Evolutionary conservation across 169 alveolate genomes (phyloP).

Genomic region (Theileria orientalis): DNA sequence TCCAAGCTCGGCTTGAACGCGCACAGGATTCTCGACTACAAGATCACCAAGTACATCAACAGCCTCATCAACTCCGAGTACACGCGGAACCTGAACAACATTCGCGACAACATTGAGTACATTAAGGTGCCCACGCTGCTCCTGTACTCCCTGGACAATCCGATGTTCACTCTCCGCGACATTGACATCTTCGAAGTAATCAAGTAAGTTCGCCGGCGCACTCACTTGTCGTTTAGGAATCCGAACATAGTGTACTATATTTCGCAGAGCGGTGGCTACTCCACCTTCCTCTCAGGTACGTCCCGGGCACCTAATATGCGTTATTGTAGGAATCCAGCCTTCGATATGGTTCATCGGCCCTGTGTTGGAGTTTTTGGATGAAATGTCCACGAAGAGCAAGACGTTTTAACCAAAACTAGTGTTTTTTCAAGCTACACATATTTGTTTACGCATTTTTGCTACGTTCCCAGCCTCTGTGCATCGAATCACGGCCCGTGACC

Average conservation of each 20-base stretch:
- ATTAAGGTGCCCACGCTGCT: conserved; percentile 48
- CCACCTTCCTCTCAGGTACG: conserved; percentile 62
- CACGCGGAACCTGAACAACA: conserved; percentile 31
- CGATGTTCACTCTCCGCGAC: conserved; percentile 35
- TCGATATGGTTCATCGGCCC: conserved; percentile 54
- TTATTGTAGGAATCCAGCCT: conserved; percentile 28
- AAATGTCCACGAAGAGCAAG: conserved; percentile 46
- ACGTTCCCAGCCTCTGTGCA: too few relatives aligned
- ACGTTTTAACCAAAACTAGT: background rate
- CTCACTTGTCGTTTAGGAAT: conserved; percentile 12
- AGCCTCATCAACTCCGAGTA: conserved; percentile 47
- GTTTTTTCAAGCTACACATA: background rate
- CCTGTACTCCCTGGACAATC: conserved; percentile 50
- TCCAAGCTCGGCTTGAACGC: background rate
- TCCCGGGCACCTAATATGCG: background rate
- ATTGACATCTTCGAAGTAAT: conserved; percentile 58
- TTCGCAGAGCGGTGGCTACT: conserved; percentile 50
- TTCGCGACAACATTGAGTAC: conserved; percentile 20
- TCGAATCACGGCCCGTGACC: too few relatives aligned
- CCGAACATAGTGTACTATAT: conserved; percentile 61
- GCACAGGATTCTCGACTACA: background rate
- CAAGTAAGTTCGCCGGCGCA: background rate
- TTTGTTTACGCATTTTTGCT: background rate
- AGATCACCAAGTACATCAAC: conserved; percentile 19
- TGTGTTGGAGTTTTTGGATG: conserved; percentile 52